Evolutionary conservation across 345 rosid genomes (phyloP), one percentile per base, ranked within the genome.

Genomic region (Cochlearia excelsa): DNA sequence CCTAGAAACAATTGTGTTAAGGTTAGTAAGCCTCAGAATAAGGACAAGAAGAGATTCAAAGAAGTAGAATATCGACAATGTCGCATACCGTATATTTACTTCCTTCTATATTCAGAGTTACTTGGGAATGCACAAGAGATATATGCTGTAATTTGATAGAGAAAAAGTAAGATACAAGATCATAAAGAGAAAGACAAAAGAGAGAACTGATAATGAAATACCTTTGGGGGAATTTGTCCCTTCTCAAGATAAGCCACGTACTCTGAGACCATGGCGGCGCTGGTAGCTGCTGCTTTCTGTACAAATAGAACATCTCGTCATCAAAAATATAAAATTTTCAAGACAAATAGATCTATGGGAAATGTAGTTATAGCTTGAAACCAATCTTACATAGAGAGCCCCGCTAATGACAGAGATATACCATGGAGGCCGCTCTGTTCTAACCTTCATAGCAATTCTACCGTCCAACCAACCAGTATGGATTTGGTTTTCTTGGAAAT

Each of bases 211-310:
- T 48, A 33, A 10, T 33, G 26, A 40, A 7, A 47, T 73, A 94
- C 99, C 99, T 87, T 94, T 61, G 99, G 99, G 66, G 99, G 99
- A 56, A 94, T 94, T 84, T 94, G 99, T 35, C 99, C 99, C 82
- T 94, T 94, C 70, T 94, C 97, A 40, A 94, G 90, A 70, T 90
- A 94, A 72, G 97, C 99, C 66, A 94, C 61, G 58, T 94, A 94
- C 81, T 94, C 97, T 28, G 97, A 94, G 68, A 94, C 97, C 72
- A 80, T 71, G 63, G 99, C 99, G 23, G 97, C 95, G 60, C 99
- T 87, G 75, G 87, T 90, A 16, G 95, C 82, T 37, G 88, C 81
- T 65, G 99, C 99, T 94, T 94, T 87, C 99, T 94, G 86, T 1
- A 68, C 43, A 74, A 57, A 69, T 2, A 66, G 59, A 69, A 53